Evolutionary conservation across 768 basidiomycete genomes (phyloP).

Genomic region (Coprinellus aureogranulatus): DNA sequence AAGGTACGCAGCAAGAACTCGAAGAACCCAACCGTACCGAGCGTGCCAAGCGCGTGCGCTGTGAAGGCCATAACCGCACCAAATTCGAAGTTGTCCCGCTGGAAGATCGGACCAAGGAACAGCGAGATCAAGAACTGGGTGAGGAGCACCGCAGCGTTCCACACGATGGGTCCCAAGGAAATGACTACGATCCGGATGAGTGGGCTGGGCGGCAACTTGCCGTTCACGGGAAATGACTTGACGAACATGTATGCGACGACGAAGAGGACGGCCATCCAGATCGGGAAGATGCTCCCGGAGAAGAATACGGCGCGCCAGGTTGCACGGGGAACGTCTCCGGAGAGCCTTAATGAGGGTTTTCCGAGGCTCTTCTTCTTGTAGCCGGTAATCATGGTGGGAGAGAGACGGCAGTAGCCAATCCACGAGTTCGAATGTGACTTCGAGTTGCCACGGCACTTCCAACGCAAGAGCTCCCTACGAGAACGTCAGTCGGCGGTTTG

Average conservation of each 20-base stretch:
- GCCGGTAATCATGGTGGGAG: slow-evolving; percentile 98
- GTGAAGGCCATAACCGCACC: slow-evolving; percentile 90
- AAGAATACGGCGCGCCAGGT: slow-evolving; percentile 91
- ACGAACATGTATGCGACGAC: slow-evolving; percentile 90
- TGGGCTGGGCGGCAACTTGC: slow-evolving; percentile 71
- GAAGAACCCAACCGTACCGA: slow-evolving; percentile 92
- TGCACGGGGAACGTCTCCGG: slow-evolving; percentile 91
- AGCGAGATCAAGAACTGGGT: slow-evolving; percentile 85
- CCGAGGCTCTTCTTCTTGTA: slow-evolving; percentile 98
- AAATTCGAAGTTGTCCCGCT: slow-evolving; percentile 81
- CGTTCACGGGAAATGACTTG: slow-evolving; percentile 75
- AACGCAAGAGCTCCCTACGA: slow-evolving; percentile 88
- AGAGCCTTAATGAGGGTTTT: slow-evolving; percentile 95
- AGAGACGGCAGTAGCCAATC: slow-evolving; percentile 98
- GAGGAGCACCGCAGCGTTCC: slow-evolving; percentile 88
- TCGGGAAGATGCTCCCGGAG: too few relatives aligned
- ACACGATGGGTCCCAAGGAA: slow-evolving; percentile 91
- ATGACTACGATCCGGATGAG: slow-evolving; percentile 92
- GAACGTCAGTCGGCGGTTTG: slow-evolving; percentile 6
- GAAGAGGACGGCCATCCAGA: slow-evolving; percentile 82
- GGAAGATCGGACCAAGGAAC: slow-evolving; percentile 89
- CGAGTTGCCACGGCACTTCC: slow-evolving; percentile 99
- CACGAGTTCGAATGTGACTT: slow-evolving; percentile 96
- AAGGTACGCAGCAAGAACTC: slow-evolving; percentile 79
- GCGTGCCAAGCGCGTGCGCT: slow-evolving; percentile 75